Percentiles rank a stretch among this genome's conserved stretches.
phyloP scores from a whole-genome alignment of 108 stramenopile genomes.

The Poteriospumella lacustris region DNA sequence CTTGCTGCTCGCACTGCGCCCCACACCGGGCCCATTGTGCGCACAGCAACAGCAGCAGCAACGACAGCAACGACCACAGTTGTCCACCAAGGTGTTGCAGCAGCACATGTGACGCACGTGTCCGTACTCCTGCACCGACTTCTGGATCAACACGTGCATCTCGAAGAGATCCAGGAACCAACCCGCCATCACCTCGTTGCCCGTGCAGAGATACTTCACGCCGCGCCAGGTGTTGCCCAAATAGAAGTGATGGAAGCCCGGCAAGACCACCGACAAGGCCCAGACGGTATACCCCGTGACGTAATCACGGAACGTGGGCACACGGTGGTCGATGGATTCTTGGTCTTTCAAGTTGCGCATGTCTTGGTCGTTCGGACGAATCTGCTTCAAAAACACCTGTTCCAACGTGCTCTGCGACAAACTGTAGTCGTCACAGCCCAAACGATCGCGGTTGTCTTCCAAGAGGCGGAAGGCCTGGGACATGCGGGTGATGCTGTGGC shows the following conservation, averaged over 20 bases:
- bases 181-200: slow-evolving; percentile 11
- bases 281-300: background rate
- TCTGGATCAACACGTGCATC: slow-evolving; percentile 5
- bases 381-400: slow-evolving; percentile 30
- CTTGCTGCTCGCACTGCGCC: too few relatives aligned
- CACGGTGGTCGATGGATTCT: background rate
- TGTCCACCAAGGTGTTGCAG: background rate
- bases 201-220: slow-evolving; percentile 21
- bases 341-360: background rate
- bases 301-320: background rate
- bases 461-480: slow-evolving; percentile 2
- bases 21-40: too few relatives aligned
- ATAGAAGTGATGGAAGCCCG: slow-evolving; percentile 29
- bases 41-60: slow-evolving; percentile 20
- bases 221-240: slow-evolving; percentile 26
- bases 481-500: background rate
- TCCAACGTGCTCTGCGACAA: slow-evolving; percentile 21
- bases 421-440: background rate
- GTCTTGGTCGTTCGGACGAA: slow-evolving; percentile 5
- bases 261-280: background rate
- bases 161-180: slow-evolving; percentile 30
- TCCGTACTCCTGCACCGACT: slow-evolving; percentile 23
- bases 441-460: background rate
- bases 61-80: slow-evolving; percentile 12
- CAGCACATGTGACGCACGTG: background rate